These are phyloP conservation scores for Phanerodontia chrysosporium DNA, from an alignment of 768 basidiomycete genomes.

Conservation along the genomic window DNA sequence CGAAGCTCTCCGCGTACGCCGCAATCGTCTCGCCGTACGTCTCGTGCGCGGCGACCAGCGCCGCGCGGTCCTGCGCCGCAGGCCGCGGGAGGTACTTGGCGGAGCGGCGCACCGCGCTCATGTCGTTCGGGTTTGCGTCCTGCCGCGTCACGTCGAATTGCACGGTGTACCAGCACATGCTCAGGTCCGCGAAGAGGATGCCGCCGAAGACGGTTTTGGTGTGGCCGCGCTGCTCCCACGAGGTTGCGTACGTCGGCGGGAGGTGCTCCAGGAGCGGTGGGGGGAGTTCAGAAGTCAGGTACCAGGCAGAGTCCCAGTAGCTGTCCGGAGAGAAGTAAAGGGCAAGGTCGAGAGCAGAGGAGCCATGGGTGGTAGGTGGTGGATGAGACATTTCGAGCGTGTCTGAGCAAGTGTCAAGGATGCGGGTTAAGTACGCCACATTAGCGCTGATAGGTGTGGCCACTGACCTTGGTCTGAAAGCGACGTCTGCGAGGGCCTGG, in stretches of 20 bases:
- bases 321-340: conserved; percentile 40
- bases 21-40: conserved; percentile 48
- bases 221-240: conserved; percentile 27
- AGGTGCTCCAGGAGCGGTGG: conserved; percentile 28
- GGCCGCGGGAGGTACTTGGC: conserved; percentile 40
- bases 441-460: background rate
- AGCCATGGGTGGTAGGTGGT: conserved; percentile 29
- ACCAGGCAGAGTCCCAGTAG: conserved; percentile 41
- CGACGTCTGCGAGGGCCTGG: background rate
- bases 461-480: background rate
- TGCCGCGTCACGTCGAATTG: conserved; percentile 28
- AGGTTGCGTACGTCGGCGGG: conserved; percentile 22
- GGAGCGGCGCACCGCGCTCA: conserved; percentile 27
- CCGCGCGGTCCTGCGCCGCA: conserved; percentile 26
- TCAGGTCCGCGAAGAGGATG: conserved; percentile 45
- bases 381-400: conserved; percentile 31
- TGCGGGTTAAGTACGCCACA: background rate
- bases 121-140: conserved; percentile 28
- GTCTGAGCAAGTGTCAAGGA: conserved; percentile 9
- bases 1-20: conserved; percentile 42
- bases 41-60: conserved; percentile 39
- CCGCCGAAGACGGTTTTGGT: conserved; percentile 32
- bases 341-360: conserved; percentile 39
- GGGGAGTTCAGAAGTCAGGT: conserved; percentile 28
- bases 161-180: conserved; percentile 45